Percentiles rank a stretch among this genome's conserved stretches.
These are phyloP conservation scores for Saxophila tyrrhenica DNA, from an alignment of 495 filamentous ascomycete genomes.

Conservation along the genomic window DNA sequence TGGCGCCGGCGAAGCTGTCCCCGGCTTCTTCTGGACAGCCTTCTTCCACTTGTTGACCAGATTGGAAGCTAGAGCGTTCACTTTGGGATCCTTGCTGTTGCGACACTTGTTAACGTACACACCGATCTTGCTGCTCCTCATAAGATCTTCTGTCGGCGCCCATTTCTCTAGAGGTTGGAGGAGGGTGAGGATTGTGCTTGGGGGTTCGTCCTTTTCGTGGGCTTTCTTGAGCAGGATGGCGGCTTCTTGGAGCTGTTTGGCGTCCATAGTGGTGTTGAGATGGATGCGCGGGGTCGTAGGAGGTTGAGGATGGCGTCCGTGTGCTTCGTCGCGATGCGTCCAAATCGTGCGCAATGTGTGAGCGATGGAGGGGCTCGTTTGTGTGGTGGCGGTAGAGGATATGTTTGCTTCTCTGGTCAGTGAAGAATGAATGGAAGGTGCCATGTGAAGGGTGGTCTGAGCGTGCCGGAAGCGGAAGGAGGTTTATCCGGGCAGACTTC, in stretches of 20 bases:
- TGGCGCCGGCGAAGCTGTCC: conserved; percentile 43
- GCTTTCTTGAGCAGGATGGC: conserved; percentile 70
- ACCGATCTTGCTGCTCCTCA: conserved; percentile 80
- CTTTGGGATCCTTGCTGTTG: conserved; percentile 59
- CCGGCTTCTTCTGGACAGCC: conserved; percentile 44
- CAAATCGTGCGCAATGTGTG: neutral
- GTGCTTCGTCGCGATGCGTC: no score
- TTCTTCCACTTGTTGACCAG: conserved; percentile 82
- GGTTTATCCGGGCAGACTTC: no score
- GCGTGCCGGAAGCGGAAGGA: no score
- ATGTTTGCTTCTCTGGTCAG: no score
- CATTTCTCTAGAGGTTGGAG: conserved; percentile 67
- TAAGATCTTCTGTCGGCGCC: conserved; percentile 78
- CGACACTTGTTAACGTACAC: conserved; percentile 78
- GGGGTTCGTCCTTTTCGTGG: conserved; percentile 51
- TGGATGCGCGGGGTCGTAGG: neutral
- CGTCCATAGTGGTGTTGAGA: conserved; percentile 48
- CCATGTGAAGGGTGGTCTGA: no score
- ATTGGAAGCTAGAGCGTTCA: conserved; percentile 60
- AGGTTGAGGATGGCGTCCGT: neutral
- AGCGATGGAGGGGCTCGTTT: neutral
- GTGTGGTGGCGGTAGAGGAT: neutral
- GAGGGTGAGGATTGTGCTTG: conserved; percentile 52
- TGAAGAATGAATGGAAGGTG: no score
- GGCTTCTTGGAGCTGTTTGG: conserved; percentile 61